These are phyloP conservation scores for Quercus parvula DNA, from an alignment of 306 rosid genomes.

Conservation along the genomic window DNA sequence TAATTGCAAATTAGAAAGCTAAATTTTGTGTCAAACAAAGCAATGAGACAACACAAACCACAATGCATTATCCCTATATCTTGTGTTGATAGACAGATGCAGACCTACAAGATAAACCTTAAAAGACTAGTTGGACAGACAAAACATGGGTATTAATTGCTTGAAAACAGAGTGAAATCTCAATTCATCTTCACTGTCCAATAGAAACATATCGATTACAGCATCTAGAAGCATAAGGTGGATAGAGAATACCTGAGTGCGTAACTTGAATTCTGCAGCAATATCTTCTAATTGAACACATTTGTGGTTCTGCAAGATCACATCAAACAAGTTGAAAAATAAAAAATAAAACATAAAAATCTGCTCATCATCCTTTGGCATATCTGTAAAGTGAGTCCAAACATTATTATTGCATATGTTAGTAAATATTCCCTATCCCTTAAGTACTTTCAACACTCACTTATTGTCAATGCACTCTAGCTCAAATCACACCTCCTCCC, in stretches of 20 bases:
- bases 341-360: not conserved
- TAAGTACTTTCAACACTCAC: not conserved
- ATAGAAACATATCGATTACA: not conserved
- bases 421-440: not conserved
- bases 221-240: not conserved
- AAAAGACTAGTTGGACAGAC: not conserved
- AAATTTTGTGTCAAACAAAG: not conserved
- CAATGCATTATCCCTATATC: constrained; percentile 1
- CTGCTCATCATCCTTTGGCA: not conserved
- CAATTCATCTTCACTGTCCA: not conserved
- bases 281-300: constrained; percentile 94
- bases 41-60: constrained; percentile 6
- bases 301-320: constrained; percentile 69
- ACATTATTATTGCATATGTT: not conserved
- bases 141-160: not conserved
- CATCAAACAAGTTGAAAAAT: not conserved
- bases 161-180: too few species aligned
- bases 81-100: constrained; percentile 4
- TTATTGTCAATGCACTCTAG: not conserved
- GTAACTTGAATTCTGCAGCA: constrained; percentile 86
- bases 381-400: not conserved
- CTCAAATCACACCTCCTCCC: too few species aligned
- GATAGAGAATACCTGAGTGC: constrained; percentile 72
- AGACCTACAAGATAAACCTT: not conserved
- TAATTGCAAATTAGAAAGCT: constrained; percentile 17